These are phyloP conservation scores for Leishmania major DNA, from an alignment of 208 protist species.

Conservation along the genomic window DNA sequence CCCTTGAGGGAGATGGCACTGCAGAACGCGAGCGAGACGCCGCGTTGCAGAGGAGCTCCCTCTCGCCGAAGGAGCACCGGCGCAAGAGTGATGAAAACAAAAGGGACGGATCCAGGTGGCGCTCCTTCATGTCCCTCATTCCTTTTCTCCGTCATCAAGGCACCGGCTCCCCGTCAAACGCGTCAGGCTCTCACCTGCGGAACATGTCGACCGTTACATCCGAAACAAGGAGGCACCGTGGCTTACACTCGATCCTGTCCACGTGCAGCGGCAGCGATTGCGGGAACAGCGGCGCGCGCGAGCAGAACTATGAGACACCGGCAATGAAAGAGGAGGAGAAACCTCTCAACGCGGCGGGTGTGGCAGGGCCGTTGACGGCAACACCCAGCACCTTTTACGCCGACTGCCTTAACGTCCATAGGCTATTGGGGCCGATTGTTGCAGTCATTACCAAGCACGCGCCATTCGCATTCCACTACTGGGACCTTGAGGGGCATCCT, in stretches of 20 bases:
- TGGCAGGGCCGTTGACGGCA: conserved; percentile 9
- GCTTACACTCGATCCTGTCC: not conserved
- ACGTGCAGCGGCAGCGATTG: conserved; percentile 8
- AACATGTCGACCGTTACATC: not conserved
- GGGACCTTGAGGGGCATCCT: conserved; percentile 64
- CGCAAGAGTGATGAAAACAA: not conserved
- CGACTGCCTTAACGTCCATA: conserved; percentile 55
- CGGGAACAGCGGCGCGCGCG: not conserved
- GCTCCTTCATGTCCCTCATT: conserved; percentile 14
- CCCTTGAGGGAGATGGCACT: not conserved
- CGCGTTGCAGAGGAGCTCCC: too few species aligned
- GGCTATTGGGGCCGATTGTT: conserved; percentile 60
- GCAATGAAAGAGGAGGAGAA: conserved; percentile 4
- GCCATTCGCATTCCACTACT: conserved; percentile 68
- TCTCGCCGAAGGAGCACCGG: not conserved
- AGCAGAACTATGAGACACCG: not conserved
- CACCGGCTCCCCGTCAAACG: not conserved
- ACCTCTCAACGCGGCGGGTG: conserved; percentile 24
- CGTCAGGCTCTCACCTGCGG: not conserved
- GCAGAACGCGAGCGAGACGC: not conserved
- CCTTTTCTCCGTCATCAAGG: conserved; percentile 2
- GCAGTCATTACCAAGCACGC: conserved; percentile 38
- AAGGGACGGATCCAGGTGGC: not conserved
- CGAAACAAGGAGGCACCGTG: not conserved
- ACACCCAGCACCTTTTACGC: conserved; percentile 13